Base-by-base conservation (phyloP, 2,329 filamentous ascomycete genomes). In the Coniochaeta prunicola region DNA sequence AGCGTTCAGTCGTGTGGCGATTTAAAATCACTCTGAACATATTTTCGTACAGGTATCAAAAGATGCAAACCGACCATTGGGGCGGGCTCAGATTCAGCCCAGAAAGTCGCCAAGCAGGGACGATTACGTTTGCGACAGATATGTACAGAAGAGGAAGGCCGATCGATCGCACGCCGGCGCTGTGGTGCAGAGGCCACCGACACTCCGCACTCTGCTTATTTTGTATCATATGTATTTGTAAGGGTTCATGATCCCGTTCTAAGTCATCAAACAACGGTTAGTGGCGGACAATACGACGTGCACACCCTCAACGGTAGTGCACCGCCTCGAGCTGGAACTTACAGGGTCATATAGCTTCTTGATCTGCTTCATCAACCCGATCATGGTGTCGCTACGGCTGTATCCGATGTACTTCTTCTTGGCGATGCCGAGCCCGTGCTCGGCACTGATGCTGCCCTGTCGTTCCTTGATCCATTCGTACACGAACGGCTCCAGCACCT, bases 171-270 rank as follows among this genome's bases (percentile, higher is more conserved):
- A 50, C 45, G 34, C 53, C 17, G 36, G 21, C 21, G 45, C 45
- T 50, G 45, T 50, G 45, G 24, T 45, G 40, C 40, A 45, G 40
- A 45, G 40, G 38, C 38, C 38, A 8, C 40, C 40, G 19, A 42
- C 21, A 38, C 30, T 28, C 21, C 26, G 15, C 45, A 33, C 50
- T 19, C 24, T 34, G 31, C 48, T 60, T 48, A 40, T 42, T 60
- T 56, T 56, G 26, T n/a, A 57, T 69, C 75, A 88, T 64, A 97
- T 89, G 73, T 97, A 97, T 77, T 97, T 97, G 80, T 97, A 97
- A 0, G 93, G 93, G 76, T 97, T 97, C 91, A 97, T 96, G 74
- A 97, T 97, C 54, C 92, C 92, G 66, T 96, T 96, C 91, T 96
- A 67, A 10, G n/a, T n/a, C n/a, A n/a, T n/a, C 6, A 24, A 57